Evolutionary conservation across 176 grass and related monocot species (phyloP), one percentile per base, ranked within the genome.

Genomic region (Eragrostis curvula): DNA sequence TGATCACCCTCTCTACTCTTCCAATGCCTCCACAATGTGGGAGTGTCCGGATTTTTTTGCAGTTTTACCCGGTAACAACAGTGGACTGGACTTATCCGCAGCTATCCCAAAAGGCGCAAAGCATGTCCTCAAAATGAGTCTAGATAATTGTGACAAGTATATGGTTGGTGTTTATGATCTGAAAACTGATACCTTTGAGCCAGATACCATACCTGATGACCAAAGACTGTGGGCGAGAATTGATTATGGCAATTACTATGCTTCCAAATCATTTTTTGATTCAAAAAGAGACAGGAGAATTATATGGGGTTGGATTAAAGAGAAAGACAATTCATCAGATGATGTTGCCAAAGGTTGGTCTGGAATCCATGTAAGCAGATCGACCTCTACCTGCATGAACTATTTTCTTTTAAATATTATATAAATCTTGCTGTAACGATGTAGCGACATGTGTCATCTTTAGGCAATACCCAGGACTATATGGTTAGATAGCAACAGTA

Each of bases 171-270:
- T 76, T 48, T 91, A 91, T 80, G 84, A 91, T 75, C 51, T 85
- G 77, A 81, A 83, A 60, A 60, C 21, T 45, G 92, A 98, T 52
- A 64, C 24, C 7, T 98, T 95, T 65, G 56, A 90, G 45, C 96
- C 96, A 2, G 90, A 98, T 79, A 78, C 79, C 6, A 12, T 83
- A 10, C 14, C 81, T 57, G 79, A 89, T 23, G 92, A 98, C 53
- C 73, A 82, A 5, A 78, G 90, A 41, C 60, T 89, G 36, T 93
- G 92, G 96, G 68, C 25, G 21, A 95, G 84, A 79, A 85, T 93
- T 7, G 92, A 98, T 79, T 86, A 91, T 12, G 96, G 96, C 1
- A 98, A 93, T 70, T 98, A 87, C 71, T 98, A 98, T 81, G 96
- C 90, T 43, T 95, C 96, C 12, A 98, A 98, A 62, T 91, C 96